Evolutionary conservation across 176 grass and related monocot species (phyloP).

Genomic region (Bothriochloa decipiens): DNA sequence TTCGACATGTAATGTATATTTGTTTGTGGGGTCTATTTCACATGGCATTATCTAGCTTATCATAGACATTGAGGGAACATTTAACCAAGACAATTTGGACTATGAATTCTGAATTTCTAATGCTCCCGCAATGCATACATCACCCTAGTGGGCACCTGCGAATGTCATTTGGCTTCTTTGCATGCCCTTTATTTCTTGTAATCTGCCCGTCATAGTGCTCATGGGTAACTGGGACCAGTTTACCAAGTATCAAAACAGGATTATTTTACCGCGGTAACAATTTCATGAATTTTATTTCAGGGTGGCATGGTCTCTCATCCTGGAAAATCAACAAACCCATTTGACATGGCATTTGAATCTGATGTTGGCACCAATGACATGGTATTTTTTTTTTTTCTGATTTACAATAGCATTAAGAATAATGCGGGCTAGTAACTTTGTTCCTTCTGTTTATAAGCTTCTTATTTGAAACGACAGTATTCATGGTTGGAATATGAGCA

Average conservation of each 20-base stretch:
- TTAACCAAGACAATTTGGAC: background rate
- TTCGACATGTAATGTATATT: slow-evolving; percentile 1
- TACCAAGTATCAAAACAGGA: slow-evolving; percentile 10
- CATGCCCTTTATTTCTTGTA: background rate
- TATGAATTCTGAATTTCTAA: slow-evolving; percentile 15
- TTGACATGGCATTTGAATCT: slow-evolving; percentile 75
- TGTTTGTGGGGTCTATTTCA: slow-evolving; percentile 12
- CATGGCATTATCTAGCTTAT: slow-evolving; percentile 12
- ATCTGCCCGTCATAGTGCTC: slow-evolving; percentile 11
- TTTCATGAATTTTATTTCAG: slow-evolving; percentile 53
- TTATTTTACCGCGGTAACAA: background rate
- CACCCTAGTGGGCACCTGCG: background rate
- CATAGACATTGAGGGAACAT: background rate
- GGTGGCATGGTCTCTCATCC: slow-evolving; percentile 45
- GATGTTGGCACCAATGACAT: slow-evolving; percentile 41
- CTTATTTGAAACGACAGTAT: slow-evolving; percentile 8
- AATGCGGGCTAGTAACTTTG: background rate
- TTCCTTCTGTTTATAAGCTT: slow-evolving; percentile 24
- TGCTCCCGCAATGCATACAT: background rate
- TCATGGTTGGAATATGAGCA: background rate
- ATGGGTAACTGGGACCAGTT: slow-evolving; percentile 1
- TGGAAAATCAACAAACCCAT: slow-evolving; percentile 79
- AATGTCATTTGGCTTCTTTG: background rate
- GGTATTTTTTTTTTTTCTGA: slow-evolving; percentile 29
- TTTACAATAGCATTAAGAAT: background rate